A percentile compares a stretch with the other conserved stretches of the same genome.
phyloP scores from a whole-genome alignment of 2,329 filamentous ascomycete genomes.

The Cordyceps militaris region DNA sequence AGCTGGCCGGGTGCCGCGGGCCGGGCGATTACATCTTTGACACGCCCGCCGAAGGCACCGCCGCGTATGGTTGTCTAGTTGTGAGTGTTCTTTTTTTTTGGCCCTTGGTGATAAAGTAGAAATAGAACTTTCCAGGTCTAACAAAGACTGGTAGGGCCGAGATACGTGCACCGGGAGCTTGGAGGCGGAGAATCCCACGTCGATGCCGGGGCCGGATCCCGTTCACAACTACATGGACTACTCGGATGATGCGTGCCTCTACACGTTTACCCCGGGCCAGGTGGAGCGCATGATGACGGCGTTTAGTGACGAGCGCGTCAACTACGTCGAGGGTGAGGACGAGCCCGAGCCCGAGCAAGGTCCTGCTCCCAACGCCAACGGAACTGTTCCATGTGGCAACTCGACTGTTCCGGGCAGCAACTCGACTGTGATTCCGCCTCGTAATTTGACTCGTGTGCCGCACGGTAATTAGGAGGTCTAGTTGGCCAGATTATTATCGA shows the following conservation, averaged over 20 bases:
- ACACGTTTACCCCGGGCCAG: not conserved
- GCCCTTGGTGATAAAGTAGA: too few species aligned
- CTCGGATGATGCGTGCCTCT: slow-evolving; percentile 14
- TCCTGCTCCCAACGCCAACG: too few species aligned
- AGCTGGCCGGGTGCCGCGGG: not conserved
- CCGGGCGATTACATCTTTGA: not conserved
- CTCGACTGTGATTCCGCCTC: too few species aligned
- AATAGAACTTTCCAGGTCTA: not conserved
- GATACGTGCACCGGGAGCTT: not conserved
- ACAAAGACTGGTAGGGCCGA: too few species aligned
- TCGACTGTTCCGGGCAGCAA: too few species aligned
- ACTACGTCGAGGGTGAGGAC: not conserved
- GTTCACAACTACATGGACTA: slow-evolving; percentile 36
- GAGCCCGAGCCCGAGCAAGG: not conserved
- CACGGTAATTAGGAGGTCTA: too few species aligned
- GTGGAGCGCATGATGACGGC: not conserved
- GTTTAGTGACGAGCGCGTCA: not conserved
- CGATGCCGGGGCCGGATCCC: slow-evolving; percentile 25
- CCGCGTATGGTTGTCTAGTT: not conserved
- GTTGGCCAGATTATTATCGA: too few species aligned
- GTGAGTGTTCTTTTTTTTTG: not conserved
- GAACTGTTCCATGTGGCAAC: too few species aligned
- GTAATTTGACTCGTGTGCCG: too few species aligned
- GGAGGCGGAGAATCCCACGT: not conserved
- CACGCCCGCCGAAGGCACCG: not conserved